A percentile compares a stretch with the other conserved stretches of the same genome.
Evolutionary conservation across 228 moss, liverwort and hornwort species (phyloP).

Genomic region (Sphagnum fallax): DNA sequence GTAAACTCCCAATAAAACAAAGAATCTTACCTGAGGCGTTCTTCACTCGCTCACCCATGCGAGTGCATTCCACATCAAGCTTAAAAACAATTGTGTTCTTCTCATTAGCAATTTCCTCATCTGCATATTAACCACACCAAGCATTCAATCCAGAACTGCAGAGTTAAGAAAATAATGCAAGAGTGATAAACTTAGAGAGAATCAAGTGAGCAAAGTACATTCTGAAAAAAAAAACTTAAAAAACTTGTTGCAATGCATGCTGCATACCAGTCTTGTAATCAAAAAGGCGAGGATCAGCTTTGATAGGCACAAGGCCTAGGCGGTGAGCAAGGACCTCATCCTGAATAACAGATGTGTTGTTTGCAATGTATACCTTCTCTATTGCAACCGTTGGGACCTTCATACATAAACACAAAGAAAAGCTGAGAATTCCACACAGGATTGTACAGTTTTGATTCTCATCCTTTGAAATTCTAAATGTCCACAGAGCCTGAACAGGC

Average conservation of each 20-base stretch:
- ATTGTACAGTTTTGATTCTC: neutral
- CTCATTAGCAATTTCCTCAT: conserved; percentile 91
- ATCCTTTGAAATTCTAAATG: neutral
- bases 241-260: no score
- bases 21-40: conserved; percentile 66
- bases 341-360: conserved; percentile 97
- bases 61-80: conserved; percentile 81
- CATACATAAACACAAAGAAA: conserved; percentile 1
- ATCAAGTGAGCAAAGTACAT: neutral
- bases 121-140: conserved; percentile 21
- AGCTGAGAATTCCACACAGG: neutral
- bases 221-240: neutral
- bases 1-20: no score
- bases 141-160: neutral
- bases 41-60: conserved; percentile 63
- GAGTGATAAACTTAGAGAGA: neutral
- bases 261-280: conserved; percentile 70
- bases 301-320: conserved; percentile 87
- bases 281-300: conserved; percentile 74
- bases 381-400: conserved; percentile 99
- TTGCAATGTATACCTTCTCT: conserved; percentile 96
- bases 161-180: neutral
- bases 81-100: conserved; percentile 96
- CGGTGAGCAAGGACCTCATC: conserved; percentile 98
- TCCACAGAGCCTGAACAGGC: no score